Conservation (phyloP, 768 basidiomycete species). For the Daedalea quercina region DNA sequence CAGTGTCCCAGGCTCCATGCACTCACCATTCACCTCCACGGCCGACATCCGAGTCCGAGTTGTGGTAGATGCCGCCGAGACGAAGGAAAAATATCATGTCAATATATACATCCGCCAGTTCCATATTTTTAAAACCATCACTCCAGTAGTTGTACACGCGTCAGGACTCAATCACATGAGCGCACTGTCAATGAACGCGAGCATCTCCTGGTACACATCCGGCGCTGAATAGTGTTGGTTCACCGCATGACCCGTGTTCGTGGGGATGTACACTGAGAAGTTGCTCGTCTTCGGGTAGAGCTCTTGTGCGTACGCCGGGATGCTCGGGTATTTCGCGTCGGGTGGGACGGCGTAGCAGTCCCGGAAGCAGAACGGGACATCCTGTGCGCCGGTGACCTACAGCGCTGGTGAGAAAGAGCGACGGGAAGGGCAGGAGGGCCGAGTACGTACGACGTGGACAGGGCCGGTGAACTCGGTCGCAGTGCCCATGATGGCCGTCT, state of each 20-base stretch:
- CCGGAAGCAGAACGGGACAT: slow-evolving; percentile 11
- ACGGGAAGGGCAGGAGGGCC: not conserved
- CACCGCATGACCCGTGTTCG: slow-evolving; percentile 13
- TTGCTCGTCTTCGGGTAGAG: slow-evolving; percentile 9
- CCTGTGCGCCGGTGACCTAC: slow-evolving; percentile 9
- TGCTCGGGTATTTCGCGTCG: slow-evolving; percentile 5
- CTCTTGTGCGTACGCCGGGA: slow-evolving; percentile 5
- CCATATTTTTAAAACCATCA: too few relatives aligned
- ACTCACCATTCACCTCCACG: too few relatives aligned
- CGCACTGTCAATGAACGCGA: slow-evolving; percentile 3
- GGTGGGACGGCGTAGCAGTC: slow-evolving; percentile 11
- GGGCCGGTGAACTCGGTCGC: slow-evolving; percentile 10
- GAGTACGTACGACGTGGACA: slow-evolving; percentile 11
- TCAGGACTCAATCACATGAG: not conserved
- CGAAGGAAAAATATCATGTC: too few relatives aligned
- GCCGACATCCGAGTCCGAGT: too few relatives aligned
- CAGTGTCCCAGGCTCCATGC: too few relatives aligned
- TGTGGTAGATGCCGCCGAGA: too few relatives aligned
- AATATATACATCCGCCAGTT: too few relatives aligned
- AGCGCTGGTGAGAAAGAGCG: not conserved
- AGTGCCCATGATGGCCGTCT: not conserved
- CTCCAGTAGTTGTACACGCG: too few relatives aligned
- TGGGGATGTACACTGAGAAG: slow-evolving; percentile 11
- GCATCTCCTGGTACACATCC: slow-evolving; percentile 7
- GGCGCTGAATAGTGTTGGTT: slow-evolving; percentile 14